phyloP scores from a whole-genome alignment of 2,329 filamentous ascomycete genomes.

The Plenodomus lindquistii region DNA sequence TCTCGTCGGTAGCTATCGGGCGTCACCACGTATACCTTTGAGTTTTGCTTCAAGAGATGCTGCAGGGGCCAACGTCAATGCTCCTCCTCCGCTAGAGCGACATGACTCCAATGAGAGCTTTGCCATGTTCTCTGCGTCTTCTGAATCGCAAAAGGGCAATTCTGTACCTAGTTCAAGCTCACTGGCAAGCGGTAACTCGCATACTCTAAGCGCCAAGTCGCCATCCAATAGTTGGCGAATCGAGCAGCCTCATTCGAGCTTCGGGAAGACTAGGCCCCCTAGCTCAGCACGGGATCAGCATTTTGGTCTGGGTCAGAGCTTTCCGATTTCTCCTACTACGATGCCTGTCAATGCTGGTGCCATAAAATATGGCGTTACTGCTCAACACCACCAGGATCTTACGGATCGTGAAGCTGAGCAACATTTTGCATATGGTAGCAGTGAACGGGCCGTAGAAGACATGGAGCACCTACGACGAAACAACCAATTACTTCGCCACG shows the following conservation, averaged over 20 bases:
- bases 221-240: slow-evolving; percentile 34
- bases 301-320: slow-evolving; percentile 20
- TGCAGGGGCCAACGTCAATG: slow-evolving; percentile 39
- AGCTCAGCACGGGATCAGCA: slow-evolving; percentile 9
- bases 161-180: slow-evolving; percentile 59
- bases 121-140: slow-evolving; percentile 66
- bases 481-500: slow-evolving; percentile 47
- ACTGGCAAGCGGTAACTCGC: slow-evolving; percentile 46
- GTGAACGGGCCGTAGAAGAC: slow-evolving; percentile 40
- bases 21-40: slow-evolving; percentile 54
- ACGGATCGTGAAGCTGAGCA: slow-evolving; percentile 17
- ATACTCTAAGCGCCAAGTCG: slow-evolving; percentile 27
- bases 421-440: slow-evolving; percentile 25
- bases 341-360: slow-evolving; percentile 20
- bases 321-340: slow-evolving; percentile 34
- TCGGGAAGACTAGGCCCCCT: slow-evolving; percentile 26
- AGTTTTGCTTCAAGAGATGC: slow-evolving; percentile 51
- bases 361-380: background rate
- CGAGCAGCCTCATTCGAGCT: slow-evolving; percentile 34
- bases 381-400: slow-evolving; percentile 12
- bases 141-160: slow-evolving; percentile 58
- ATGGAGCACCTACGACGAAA: slow-evolving; percentile 45
- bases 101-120: slow-evolving; percentile 66
- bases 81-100: slow-evolving; percentile 47
- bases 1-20: slow-evolving; percentile 51